A percentile compares a stretch with the other conserved stretches of the same genome.
These are phyloP conservation scores for Diaporthe destruens DNA, from an alignment of 2,329 filamentous ascomycete species.

Conservation along the genomic window DNA sequence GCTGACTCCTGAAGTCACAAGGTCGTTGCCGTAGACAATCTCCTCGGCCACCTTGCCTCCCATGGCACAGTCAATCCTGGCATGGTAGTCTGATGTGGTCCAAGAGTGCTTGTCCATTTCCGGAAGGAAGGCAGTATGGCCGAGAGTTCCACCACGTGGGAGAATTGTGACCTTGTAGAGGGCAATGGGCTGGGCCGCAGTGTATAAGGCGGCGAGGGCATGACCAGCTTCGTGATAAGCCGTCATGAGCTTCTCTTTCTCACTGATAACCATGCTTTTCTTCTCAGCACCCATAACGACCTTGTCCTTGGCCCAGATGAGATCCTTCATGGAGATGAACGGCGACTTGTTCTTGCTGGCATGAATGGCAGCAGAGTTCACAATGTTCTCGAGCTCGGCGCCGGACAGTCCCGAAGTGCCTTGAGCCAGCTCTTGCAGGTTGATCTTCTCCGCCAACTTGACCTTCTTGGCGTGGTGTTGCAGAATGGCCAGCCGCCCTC, in stretches of 20 bases:
- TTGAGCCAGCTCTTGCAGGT: slow-evolving; percentile 84
- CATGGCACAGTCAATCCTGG: slow-evolving; percentile 77
- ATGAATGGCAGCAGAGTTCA: slow-evolving; percentile 94
- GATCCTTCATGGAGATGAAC: slow-evolving; percentile 81
- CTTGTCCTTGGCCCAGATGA: slow-evolving; percentile 98
- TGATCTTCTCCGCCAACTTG: slow-evolving; percentile 82
- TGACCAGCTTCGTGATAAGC: slow-evolving; percentile 99
- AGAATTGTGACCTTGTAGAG: slow-evolving; percentile 99
- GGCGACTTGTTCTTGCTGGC: slow-evolving; percentile 88
- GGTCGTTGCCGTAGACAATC: slow-evolving; percentile 89
- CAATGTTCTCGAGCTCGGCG: slow-evolving; percentile 94
- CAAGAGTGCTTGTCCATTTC: slow-evolving; percentile 93
- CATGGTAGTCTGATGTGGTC: slow-evolving; percentile 84
- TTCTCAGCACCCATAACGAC: slow-evolving; percentile 97
- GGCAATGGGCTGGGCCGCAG: slow-evolving; percentile 76
- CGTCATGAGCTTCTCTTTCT: slow-evolving; percentile 95
- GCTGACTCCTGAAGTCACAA: slow-evolving; percentile 90
- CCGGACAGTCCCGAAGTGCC: slow-evolving; percentile 94
- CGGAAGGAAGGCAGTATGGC: slow-evolving; percentile 88
- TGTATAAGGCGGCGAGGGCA: slow-evolving; percentile 89
- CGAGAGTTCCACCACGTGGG: slow-evolving; percentile 86
- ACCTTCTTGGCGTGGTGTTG: slow-evolving; percentile 95
- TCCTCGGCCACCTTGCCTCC: slow-evolving; percentile 86
- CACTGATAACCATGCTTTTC: slow-evolving; percentile 87
- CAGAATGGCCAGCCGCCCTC: slow-evolving; percentile 91